Percentiles rank a stretch among this genome's conserved stretches.
phyloP scores from a whole-genome alignment of 2,329 filamentous ascomycete genomes.

The Colletotrichum somersetense region DNA sequence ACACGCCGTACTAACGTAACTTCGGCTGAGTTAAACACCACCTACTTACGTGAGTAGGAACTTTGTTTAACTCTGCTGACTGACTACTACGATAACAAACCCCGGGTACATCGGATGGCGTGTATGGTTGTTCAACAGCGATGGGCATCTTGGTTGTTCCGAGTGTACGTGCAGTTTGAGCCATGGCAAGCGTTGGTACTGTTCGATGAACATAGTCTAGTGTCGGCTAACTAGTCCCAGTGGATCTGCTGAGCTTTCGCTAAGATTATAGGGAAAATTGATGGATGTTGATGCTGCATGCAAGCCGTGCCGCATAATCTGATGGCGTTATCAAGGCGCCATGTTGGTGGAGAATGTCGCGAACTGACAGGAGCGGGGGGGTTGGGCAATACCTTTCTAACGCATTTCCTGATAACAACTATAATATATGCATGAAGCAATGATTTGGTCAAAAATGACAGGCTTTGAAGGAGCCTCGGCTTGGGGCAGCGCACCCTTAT shows the following conservation, averaged over 20 bases:
- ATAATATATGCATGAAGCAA: background rate
- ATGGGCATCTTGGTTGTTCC: background rate
- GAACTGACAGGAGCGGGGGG: conserved; percentile 16
- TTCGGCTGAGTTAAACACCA: too few species aligned
- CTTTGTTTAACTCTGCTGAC: too few species aligned
- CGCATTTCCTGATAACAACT: background rate
- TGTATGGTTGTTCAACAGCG: background rate
- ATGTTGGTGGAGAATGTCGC: conserved; percentile 35
- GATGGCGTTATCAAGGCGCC: conserved; percentile 35
- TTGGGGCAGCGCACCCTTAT: background rate
- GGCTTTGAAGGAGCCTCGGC: background rate
- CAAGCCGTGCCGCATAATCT: conserved; percentile 18
- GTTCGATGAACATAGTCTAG: background rate
- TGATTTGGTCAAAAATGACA: background rate
- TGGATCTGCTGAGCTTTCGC: background rate
- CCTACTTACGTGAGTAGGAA: too few species aligned
- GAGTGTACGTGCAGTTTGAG: background rate
- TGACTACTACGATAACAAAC: too few species aligned
- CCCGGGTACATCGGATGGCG: background rate
- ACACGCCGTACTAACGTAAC: too few species aligned
- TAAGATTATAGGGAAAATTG: conserved; percentile 5
- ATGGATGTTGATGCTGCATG: conserved; percentile 7
- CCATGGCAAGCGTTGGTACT: background rate
- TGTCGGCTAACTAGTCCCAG: conserved; percentile 5
- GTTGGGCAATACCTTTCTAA: background rate